A percentile compares a stretch with the other conserved stretches of the same genome.
phyloP scores from a whole-genome alignment of 192 early-diverging fungal genomes.

The Linnemannia elongata region DNA sequence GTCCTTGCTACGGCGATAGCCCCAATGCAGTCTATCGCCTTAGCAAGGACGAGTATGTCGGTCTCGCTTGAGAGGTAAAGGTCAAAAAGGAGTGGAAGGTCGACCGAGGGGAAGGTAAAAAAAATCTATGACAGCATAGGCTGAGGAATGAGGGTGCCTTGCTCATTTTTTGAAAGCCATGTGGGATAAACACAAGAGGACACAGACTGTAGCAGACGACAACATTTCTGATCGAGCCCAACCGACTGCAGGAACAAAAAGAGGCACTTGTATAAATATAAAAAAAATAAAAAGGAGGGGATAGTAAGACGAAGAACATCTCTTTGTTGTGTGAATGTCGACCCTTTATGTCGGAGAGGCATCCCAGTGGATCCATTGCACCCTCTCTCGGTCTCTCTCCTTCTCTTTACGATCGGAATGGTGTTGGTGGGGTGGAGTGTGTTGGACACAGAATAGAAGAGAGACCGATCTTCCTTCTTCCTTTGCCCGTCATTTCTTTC shows the following conservation, averaged over 20 bases:
- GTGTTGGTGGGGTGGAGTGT: background rate
- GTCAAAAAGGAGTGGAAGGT: background rate
- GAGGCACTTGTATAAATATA: background rate
- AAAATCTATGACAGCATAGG: background rate
- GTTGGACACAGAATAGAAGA: background rate
- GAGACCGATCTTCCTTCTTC: background rate
- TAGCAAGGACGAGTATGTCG: background rate
- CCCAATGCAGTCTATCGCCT: background rate
- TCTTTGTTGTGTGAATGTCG: background rate
- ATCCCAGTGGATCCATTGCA: background rate
- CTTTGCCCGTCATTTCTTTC: constrained; percentile 14
- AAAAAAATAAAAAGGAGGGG: background rate
- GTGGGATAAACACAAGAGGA: background rate
- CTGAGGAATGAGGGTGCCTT: background rate
- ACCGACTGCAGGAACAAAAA: background rate
- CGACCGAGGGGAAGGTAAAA: background rate
- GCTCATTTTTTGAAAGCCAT: background rate
- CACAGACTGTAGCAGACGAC: background rate
- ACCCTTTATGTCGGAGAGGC: background rate
- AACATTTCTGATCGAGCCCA: background rate
- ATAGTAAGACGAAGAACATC: too few relatives aligned
- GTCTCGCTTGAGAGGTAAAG: background rate
- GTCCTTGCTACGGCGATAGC: background rate
- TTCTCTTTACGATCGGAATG: background rate
- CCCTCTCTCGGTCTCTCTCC: background rate